phyloP scores from a whole-genome alignment of 768 basidiomycete genomes.

The Daedalea quercina region DNA sequence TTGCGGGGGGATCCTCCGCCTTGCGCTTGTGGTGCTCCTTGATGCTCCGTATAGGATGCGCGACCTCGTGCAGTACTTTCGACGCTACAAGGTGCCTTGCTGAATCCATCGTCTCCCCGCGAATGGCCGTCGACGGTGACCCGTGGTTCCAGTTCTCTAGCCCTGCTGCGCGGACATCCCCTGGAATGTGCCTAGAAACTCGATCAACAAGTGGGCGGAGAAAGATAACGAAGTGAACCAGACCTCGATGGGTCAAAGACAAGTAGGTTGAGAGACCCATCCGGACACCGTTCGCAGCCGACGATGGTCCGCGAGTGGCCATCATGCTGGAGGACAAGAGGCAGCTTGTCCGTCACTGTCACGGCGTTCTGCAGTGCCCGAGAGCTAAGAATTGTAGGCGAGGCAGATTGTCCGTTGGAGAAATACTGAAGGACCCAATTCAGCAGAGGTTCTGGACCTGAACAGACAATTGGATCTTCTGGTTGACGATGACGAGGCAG shows the following conservation, averaged over 20 bases:
- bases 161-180: not conserved
- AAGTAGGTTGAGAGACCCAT: conserved; percentile 56
- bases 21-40: conserved; percentile 4
- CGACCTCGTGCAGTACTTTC: not conserved
- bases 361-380: conserved; percentile 52
- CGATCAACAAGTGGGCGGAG: not conserved
- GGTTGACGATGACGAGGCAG: not conserved
- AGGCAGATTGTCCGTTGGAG: conserved; percentile 14
- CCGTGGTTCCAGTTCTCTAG: not conserved
- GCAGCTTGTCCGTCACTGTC: conserved; percentile 57
- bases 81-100: not conserved
- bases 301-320: conserved; percentile 88
- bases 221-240: conserved; percentile 9
- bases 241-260: conserved; percentile 75
- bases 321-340: conserved; percentile 73
- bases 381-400: conserved; percentile 31
- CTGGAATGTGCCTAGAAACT: not conserved
- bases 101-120: not conserved
- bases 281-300: conserved; percentile 67
- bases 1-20: not conserved
- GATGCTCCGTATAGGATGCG: conserved; percentile 1
- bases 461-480: not conserved
- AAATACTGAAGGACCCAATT: conserved; percentile 81
- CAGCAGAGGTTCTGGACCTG: conserved; percentile 32
- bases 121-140: not conserved